Conservation (phyloP, 2,329 filamentous ascomycete genomes). For the Elsinoe fawcettii region DNA sequence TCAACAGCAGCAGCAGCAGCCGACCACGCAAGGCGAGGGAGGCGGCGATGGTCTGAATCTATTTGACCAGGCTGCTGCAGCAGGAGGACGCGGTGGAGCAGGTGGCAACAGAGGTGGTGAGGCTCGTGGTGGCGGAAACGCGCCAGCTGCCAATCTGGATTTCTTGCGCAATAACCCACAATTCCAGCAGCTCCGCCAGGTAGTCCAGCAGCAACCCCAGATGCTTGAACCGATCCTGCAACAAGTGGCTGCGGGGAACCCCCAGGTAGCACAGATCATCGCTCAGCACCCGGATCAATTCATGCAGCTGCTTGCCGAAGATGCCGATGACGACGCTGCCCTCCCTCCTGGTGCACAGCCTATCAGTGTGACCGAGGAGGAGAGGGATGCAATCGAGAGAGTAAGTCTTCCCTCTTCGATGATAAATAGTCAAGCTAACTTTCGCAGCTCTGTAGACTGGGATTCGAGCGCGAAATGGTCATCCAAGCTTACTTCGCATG, state of each 20-base stretch:
- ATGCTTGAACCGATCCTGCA: slow-evolving; percentile 98
- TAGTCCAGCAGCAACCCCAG: slow-evolving; percentile 93
- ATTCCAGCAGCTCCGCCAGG: slow-evolving; percentile 94
- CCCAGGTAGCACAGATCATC: slow-evolving; percentile 86
- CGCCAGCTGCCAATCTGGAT: slow-evolving; percentile 60
- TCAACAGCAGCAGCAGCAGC: background rate
- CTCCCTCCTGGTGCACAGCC: slow-evolving; percentile 82
- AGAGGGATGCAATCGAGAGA: slow-evolving; percentile 92
- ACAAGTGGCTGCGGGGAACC: slow-evolving; percentile 90
- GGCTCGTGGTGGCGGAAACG: slow-evolving; percentile 35
- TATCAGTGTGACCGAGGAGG: slow-evolving; percentile 89
- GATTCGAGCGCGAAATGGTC: slow-evolving; percentile 85
- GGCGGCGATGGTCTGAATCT: slow-evolving; percentile 70
- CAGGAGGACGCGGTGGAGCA: slow-evolving; percentile 39
- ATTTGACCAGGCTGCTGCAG: slow-evolving; percentile 76
- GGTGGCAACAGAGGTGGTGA: slow-evolving; percentile 45
- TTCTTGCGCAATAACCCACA: slow-evolving; percentile 93
- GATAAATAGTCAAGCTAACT: slow-evolving; percentile 13
- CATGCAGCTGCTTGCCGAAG: slow-evolving; percentile 80
- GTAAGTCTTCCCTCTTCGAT: slow-evolving; percentile 45
- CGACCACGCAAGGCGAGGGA: slow-evolving; percentile 14
- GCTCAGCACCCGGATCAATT: slow-evolving; percentile 90
- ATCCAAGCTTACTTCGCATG: slow-evolving; percentile 99
- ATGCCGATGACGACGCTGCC: slow-evolving; percentile 69
- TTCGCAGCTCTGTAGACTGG: slow-evolving; percentile 73